Base-by-base conservation (phyloP, 2,329 filamentous ascomycete species). In the Colletotrichum graminicola region DNA sequence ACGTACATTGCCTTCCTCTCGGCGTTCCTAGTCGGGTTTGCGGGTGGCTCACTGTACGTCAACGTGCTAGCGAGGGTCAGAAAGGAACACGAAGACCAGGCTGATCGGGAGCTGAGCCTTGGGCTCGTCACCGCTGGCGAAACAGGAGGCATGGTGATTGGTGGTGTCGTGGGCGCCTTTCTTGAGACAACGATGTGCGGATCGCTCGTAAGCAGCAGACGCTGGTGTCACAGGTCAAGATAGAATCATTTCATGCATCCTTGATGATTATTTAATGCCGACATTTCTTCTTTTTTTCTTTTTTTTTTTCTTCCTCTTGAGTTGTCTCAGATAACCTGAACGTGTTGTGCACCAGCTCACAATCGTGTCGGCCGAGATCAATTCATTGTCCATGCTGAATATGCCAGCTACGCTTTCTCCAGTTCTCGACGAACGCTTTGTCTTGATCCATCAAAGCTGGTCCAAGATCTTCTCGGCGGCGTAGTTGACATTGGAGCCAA, bases 401-500 rank as follows among this genome's bases (percentile, higher is more conserved):
- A 26, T 16, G 49, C 16, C 26, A 18, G 11, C 23, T 18, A 26
- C n/a, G 14, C 3, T 26, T 2, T 26, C 3, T 23, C 23, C 12
- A 23, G 29, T 11, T 21, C 21, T 34, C 5, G 16, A 16, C 29
- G 10, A 21, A 6, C 3, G 29, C 10, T 36, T 45, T n/a, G 14
- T 39, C n/a, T 18, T 29, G 51, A 6, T 5, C 36, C 55, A 2
- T 43, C 77, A 83, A 64, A 83, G 73, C 64, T 79, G 76, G 41
- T 81, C 80, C 21, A 81, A n/a, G 21, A 85, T 66, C 69, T 80
- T 80, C 57, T 78, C 74, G 18, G 78, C 78, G 52, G 79, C 76
- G 36, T 83, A 66, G 65, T 76, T 62, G 43, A 79, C 74, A 63
- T 86, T 86, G 41, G 75, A 76, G 14, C 82, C 80, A 73, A 79